Base-by-base conservation (phyloP, 2,329 filamentous ascomycete genomes). In the Beauveria bassiana region DNA sequence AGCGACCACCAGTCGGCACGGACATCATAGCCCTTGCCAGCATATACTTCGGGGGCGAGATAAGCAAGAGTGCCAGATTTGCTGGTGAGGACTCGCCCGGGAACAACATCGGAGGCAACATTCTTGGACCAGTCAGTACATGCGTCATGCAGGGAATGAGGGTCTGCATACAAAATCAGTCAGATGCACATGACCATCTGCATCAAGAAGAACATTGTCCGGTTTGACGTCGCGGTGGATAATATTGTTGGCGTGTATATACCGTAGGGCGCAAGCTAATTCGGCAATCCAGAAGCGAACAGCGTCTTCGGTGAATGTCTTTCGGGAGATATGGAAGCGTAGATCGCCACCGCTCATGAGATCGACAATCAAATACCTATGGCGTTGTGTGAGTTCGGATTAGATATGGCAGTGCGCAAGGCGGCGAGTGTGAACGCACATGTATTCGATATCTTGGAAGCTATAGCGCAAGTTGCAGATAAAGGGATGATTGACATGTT, bases 1-100 rank as follows among this genome's bases (percentile, higher is more conserved):
- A 99, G 77, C 6, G 95, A 98, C 95, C 95, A 99, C 95, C 95
- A 99, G 73, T 99, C 95, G 47, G 95, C 93, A 68, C 95, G 90
- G 52, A 87, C 86, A 63, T 90, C 87, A 71, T 99, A 99, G 45
- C 95, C 95, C 64, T 86, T 88, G 54, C 93, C 93, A 66, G 87
- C 84, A 70, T 98, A 99, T 2, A 98, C 95, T 73, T 99, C 95
- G 5, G 95, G 95, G 1, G 93, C 93, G 8, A 99, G 85, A 71
- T 99, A 99, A 59, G 95, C 95, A 62, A 99, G 78, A 0, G 95
- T 99, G 38, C 95, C 95, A 0, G 95, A 99, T 75, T 96, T 98
- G 81, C 95, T 98, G 3, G 91, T 96, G 57, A 98, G 79, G 26
- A 86, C 82, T 70, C 91, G 93, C 59, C 90, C 86, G 0, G 90